These are phyloP conservation scores for Xylaria flabelliformis DNA, from an alignment of 495 filamentous ascomycete genomes.

Conservation along the genomic window DNA sequence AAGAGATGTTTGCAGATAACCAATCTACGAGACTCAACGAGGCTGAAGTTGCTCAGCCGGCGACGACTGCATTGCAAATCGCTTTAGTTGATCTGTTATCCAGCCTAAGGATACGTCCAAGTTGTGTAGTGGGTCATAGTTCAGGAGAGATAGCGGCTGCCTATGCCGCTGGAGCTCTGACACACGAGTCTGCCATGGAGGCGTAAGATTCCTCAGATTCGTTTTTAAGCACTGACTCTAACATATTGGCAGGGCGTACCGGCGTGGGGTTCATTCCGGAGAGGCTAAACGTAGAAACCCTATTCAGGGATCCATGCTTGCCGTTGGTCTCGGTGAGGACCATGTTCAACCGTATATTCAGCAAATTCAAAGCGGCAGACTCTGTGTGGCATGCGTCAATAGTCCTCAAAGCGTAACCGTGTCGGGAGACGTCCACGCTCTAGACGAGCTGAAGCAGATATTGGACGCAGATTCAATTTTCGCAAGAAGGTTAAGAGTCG, in stretches of 20 bases:
- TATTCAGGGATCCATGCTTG: conserved; percentile 44
- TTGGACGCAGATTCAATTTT: conserved; percentile 29
- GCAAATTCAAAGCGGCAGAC: not conserved
- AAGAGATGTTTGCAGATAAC: conserved; percentile 37
- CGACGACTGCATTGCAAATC: conserved; percentile 50
- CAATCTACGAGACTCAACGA: conserved; percentile 35
- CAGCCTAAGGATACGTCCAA: conserved; percentile 53
- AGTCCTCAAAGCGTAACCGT: conserved; percentile 44
- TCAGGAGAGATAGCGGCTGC: conserved; percentile 39
- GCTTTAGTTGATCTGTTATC: conserved; percentile 58
- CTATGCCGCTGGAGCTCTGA: conserved; percentile 23
- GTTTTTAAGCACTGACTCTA: not conserved
- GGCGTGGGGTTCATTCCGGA: conserved; percentile 15
- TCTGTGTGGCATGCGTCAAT: conserved; percentile 45
- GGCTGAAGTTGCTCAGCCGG: conserved; percentile 38
- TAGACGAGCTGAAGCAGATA: conserved; percentile 42
- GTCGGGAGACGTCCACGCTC: conserved; percentile 41
- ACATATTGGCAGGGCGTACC: not conserved
- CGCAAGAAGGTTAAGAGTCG: conserved; percentile 38
- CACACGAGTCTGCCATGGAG: conserved; percentile 23
- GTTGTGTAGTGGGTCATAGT: conserved; percentile 28
- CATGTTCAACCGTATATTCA: conserved; percentile 27
- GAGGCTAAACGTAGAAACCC: not conserved
- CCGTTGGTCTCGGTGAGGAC: conserved; percentile 34
- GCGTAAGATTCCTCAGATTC: conserved; percentile 35